Conservation (phyloP, 371 early-diverging fungal species). For the Lichtheimia ornata region DNA sequence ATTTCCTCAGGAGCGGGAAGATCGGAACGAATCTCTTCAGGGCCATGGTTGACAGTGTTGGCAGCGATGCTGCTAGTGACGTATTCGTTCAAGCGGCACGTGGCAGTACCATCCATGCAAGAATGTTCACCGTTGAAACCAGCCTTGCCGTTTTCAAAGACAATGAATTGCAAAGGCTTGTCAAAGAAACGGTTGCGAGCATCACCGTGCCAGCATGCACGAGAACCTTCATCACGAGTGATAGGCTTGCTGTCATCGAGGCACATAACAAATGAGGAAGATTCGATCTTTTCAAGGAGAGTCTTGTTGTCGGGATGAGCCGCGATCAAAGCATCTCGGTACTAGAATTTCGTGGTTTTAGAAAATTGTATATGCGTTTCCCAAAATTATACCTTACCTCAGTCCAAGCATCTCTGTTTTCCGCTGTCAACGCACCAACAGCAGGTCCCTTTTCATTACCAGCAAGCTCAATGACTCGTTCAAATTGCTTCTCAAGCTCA, state of each 20-base stretch:
- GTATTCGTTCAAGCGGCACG: constrained; percentile 76
- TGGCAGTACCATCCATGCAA: constrained; percentile 95
- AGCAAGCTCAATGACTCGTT: constrained; percentile 75
- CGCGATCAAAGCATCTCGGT: constrained; percentile 64
- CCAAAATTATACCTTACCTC: constrained; percentile 56
- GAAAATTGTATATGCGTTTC: constrained; percentile 1
- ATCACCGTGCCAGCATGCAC: constrained; percentile 91
- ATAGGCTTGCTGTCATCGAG: constrained; percentile 84
- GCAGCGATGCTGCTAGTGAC: constrained; percentile 46
- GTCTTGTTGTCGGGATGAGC: constrained; percentile 70
- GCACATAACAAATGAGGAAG: constrained; percentile 83
- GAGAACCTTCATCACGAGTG: constrained; percentile 79
- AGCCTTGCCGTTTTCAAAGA: constrained; percentile 94
- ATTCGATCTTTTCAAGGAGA: constrained; percentile 81
- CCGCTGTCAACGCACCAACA: constrained; percentile 88
- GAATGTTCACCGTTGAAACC: constrained; percentile 97
- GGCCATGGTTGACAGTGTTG: constrained; percentile 69
- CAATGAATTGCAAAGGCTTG: constrained; percentile 91
- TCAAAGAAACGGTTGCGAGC: constrained; percentile 95
- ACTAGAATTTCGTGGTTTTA: constrained; percentile 18
- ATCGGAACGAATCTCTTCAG: constrained; percentile 41
- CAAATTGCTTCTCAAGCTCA: constrained; percentile 80
- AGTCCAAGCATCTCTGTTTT: constrained; percentile 93
- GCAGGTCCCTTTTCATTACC: constrained; percentile 72
- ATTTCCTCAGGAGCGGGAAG: constrained; percentile 71